phyloP scores from a whole-genome alignment of 495 filamentous ascomycete genomes.

The Staphylotrichum longicolle region DNA sequence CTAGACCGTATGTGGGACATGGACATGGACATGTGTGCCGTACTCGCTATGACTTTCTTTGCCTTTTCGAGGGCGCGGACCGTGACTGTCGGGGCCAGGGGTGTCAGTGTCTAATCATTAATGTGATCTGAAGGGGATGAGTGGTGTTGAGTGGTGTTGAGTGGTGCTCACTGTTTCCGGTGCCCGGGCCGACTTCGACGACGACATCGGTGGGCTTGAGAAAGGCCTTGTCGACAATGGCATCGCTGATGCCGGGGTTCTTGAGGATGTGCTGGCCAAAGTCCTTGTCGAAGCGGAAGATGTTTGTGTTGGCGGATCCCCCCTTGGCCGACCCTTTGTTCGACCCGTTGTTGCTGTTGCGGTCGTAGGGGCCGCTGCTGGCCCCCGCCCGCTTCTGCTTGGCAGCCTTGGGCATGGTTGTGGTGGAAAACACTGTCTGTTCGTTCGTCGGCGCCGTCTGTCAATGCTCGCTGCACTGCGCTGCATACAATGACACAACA shows the following conservation, averaged over 20 bases:
- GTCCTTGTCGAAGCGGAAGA: conserved; percentile 67
- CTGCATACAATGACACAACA: too few relatives aligned
- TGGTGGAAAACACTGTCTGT: too few relatives aligned
- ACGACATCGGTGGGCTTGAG: conserved; percentile 84
- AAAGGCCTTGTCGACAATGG: conserved; percentile 78
- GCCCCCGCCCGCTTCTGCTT: conserved; percentile 59
- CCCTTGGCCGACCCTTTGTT: conserved; percentile 31
- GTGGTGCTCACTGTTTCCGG: conserved; percentile 32
- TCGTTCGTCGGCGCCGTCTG: too few relatives aligned
- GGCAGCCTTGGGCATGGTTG: conserved; percentile 59
- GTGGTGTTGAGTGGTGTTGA: neutral
- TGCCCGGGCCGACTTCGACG: conserved; percentile 43
- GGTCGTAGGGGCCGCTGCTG: conserved; percentile 56
- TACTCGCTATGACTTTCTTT: conserved; percentile 72
- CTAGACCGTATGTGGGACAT: too few relatives aligned
- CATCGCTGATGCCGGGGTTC: conserved; percentile 88
- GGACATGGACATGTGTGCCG: neutral
- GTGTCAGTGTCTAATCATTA: neutral
- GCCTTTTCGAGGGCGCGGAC: conserved; percentile 83
- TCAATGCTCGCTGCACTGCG: too few relatives aligned
- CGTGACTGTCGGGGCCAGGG: conserved; percentile 57
- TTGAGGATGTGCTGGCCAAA: conserved; percentile 88
- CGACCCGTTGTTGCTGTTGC: conserved; percentile 2
- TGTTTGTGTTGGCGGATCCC: conserved; percentile 62
- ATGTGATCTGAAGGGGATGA: neutral